Conservation (phyloP, 2,329 filamentous ascomycete species). For the Xylaria polymorpha region DNA sequence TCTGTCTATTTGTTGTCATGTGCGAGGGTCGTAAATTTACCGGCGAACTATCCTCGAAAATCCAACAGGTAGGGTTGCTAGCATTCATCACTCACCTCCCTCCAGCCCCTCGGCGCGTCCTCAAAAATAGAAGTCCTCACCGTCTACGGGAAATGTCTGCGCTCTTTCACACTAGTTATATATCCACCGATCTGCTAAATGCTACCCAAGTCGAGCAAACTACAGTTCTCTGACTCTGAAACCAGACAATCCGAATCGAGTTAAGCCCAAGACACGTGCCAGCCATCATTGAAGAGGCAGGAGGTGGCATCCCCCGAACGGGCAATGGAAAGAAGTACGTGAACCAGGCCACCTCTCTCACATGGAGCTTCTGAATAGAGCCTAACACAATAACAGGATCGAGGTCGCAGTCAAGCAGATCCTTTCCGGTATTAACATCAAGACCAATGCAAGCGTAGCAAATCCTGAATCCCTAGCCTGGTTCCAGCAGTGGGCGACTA, state of each 20-base stretch:
- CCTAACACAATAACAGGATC: conserved; percentile 65
- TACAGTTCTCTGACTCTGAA: conserved; percentile 11
- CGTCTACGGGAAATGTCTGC: background rate
- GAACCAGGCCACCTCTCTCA: conserved; percentile 21
- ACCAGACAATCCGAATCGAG: conserved; percentile 73
- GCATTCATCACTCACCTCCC: background rate
- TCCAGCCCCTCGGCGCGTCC: background rate
- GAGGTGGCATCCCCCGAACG: conserved; percentile 86
- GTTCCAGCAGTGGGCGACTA: conserved; percentile 80
- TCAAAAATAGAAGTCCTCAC: background rate
- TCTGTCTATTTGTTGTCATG: conserved; percentile 90
- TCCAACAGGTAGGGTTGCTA: conserved; percentile 62
- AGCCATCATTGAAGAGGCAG: conserved; percentile 81
- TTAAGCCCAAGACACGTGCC: conserved; percentile 92
- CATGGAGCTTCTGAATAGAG: background rate
- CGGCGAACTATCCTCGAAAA: conserved; percentile 68
- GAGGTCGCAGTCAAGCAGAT: conserved; percentile 98
- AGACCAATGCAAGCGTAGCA: conserved; percentile 92
- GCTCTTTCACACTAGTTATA: background rate
- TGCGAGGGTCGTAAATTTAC: conserved; percentile 66
- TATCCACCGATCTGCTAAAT: background rate
- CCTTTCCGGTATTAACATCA: conserved; percentile 84
- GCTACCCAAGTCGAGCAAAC: background rate
- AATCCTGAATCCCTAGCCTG: conserved; percentile 90
- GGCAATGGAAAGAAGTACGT: conserved; percentile 94